phyloP scores from a whole-genome alignment of 2,329 filamentous ascomycete species.

The Colletotrichum viniferum region DNA sequence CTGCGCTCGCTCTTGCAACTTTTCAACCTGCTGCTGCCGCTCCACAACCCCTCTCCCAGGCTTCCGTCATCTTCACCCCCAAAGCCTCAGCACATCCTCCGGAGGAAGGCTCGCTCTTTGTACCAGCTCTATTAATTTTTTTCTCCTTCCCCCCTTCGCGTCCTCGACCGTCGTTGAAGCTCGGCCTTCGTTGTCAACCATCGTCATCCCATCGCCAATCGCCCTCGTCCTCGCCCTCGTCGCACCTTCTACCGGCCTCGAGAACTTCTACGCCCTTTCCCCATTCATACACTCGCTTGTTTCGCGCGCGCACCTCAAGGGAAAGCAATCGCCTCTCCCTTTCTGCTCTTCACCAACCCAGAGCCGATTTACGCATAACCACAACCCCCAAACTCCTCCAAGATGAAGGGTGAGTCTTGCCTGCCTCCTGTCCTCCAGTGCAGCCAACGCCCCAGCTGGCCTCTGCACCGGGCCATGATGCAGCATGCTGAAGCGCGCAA shows the following conservation, averaged over 20 bases:
- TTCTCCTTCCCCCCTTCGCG: background rate
- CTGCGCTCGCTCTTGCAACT: constrained; percentile 14
- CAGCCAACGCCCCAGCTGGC: background rate
- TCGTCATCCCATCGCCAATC: background rate
- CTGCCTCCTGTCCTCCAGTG: background rate
- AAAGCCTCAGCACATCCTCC: background rate
- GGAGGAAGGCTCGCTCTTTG: background rate
- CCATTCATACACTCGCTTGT: constrained; percentile 17
- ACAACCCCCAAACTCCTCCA: constrained; percentile 1
- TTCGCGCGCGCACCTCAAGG: constrained; percentile 1
- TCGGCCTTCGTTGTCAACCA: background rate
- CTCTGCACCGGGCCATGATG: background rate
- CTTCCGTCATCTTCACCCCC: background rate
- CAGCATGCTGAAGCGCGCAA: constrained; percentile 6
- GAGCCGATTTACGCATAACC: background rate
- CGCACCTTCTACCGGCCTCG: background rate
- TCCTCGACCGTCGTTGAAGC: background rate
- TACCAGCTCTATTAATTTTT: constrained; percentile 4
- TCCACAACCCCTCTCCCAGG: background rate
- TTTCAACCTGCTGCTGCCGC: background rate
- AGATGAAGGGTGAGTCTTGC: constrained; percentile 18
- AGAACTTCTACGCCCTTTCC: background rate
- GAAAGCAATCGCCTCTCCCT: background rate
- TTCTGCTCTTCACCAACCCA: background rate
- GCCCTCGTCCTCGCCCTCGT: background rate